phyloP scores from a whole-genome alignment of 2,329 filamentous ascomycete species.

The Diaporthe amygdali region DNA sequence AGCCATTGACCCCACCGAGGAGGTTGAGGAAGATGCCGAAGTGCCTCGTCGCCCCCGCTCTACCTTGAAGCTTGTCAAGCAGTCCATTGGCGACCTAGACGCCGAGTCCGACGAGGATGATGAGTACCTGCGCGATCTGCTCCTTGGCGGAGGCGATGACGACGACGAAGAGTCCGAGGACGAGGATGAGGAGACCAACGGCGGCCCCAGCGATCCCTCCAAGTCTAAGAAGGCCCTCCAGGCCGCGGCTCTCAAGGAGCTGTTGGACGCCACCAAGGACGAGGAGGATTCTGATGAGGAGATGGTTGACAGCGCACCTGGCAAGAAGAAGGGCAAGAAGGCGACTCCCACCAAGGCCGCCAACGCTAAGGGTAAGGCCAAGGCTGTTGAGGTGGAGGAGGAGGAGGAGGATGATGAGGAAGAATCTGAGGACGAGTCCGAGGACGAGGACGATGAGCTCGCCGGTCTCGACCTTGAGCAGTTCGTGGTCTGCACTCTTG shows the following conservation, averaged over 20 bases:
- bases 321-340: slow-evolving; percentile 62
- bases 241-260: slow-evolving; percentile 77
- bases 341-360: slow-evolving; percentile 45
- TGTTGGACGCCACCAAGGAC: slow-evolving; percentile 70
- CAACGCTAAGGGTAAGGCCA: slow-evolving; percentile 45
- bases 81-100: slow-evolving; percentile 63
- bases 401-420: slow-evolving; percentile 65
- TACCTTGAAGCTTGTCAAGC: slow-evolving; percentile 89
- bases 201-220: slow-evolving; percentile 87
- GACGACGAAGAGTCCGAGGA: slow-evolving; percentile 56
- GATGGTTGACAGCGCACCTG: slow-evolving; percentile 65
- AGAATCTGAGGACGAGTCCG: slow-evolving; percentile 54
- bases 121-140: slow-evolving; percentile 63
- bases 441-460: slow-evolving; percentile 58
- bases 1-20: slow-evolving; percentile 88
- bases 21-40: slow-evolving; percentile 69
- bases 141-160: slow-evolving; percentile 56
- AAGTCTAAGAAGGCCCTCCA: slow-evolving; percentile 89
- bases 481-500: slow-evolving; percentile 93
- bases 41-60: slow-evolving; percentile 71
- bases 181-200: slow-evolving; percentile 74
- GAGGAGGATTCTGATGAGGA: slow-evolving; percentile 70
- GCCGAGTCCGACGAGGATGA: slow-evolving; percentile 70
- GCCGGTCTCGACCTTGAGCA: slow-evolving; percentile 77
- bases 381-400: slow-evolving; percentile 63